Percentiles rank a stretch among this genome's conserved stretches.
These are phyloP conservation scores for Pythium folliculosum DNA, from an alignment of 352 stramenopile genomes.

Conservation along the genomic window DNA sequence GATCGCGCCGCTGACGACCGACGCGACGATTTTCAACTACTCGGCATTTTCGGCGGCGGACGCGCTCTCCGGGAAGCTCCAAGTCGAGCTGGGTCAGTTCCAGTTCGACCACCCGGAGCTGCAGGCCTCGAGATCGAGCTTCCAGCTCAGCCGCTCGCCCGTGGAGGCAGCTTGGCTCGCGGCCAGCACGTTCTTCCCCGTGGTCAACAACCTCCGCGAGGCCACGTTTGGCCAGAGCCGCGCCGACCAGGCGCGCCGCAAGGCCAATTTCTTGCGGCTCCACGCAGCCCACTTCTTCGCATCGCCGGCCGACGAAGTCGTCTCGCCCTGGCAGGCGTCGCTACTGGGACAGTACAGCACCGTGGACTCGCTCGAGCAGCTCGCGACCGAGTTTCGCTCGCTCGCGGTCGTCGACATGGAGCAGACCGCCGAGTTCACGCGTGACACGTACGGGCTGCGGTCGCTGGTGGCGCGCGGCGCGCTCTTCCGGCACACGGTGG, in stretches of 20 bases:
- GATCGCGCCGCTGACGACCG: too few relatives aligned
- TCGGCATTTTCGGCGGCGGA: slow-evolving; percentile 28
- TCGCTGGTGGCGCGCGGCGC: slow-evolving; percentile 34
- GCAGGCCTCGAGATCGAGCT: slow-evolving; percentile 32
- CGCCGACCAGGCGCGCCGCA: slow-evolving; percentile 27
- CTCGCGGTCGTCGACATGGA: slow-evolving; percentile 39
- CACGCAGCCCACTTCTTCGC: slow-evolving; percentile 41
- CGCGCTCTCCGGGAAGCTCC: slow-evolving; percentile 35
- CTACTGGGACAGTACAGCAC: slow-evolving; percentile 41
- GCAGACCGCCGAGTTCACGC: slow-evolving; percentile 38
- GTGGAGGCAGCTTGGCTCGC: slow-evolving; percentile 28
- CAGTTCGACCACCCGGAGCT: slow-evolving; percentile 33
- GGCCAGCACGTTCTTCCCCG: slow-evolving; percentile 22
- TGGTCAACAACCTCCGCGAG: slow-evolving; percentile 33
- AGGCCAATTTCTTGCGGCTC: slow-evolving; percentile 33
- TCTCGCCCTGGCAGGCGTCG: slow-evolving; percentile 42
- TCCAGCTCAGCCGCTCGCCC: slow-evolving; percentile 42
- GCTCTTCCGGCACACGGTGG: slow-evolving; percentile 27
- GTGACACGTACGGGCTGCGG: slow-evolving; percentile 40
- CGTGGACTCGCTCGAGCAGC: slow-evolving; percentile 27
- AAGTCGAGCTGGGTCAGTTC: slow-evolving; percentile 35
- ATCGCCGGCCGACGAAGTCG: slow-evolving; percentile 33
- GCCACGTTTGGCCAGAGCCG: too few relatives aligned
- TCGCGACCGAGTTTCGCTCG: slow-evolving; percentile 32
- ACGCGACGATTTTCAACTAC: slow-evolving; percentile 35